Conservation (phyloP, 495 filamentous ascomycete species). For the Hypoxylon fuscum region DNA sequence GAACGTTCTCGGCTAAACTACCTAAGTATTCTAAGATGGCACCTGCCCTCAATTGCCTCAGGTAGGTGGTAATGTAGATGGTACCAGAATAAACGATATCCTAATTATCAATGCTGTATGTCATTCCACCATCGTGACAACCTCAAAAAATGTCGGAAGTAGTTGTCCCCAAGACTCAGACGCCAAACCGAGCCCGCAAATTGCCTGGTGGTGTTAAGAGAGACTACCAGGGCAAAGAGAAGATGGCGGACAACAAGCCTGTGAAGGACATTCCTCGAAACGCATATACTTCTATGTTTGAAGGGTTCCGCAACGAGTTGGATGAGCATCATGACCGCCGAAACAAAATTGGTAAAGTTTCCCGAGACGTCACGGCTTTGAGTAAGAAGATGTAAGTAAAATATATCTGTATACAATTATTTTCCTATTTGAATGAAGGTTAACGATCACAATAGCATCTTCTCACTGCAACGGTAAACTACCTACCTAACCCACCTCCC, state of each 20-base stretch:
- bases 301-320: slow-evolving; percentile 82
- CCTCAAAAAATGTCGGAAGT: slow-evolving; percentile 40
- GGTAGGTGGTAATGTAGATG: no score
- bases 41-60: no score
- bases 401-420: not conserved
- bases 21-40: no score
- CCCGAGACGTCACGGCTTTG: slow-evolving; percentile 86
- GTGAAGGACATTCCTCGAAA: slow-evolving; percentile 50
- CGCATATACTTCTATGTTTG: slow-evolving; percentile 80
- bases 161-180: slow-evolving; percentile 40
- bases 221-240: slow-evolving; percentile 67
- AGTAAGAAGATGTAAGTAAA: slow-evolving; percentile 92
- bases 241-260: slow-evolving; percentile 45
- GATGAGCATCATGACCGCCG: slow-evolving; percentile 95
- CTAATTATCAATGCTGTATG: no score
- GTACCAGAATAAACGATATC: no score
- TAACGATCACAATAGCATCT: slow-evolving; percentile 69
- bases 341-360: slow-evolving; percentile 87
- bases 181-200: slow-evolving; percentile 42
- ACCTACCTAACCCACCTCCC: slow-evolving; percentile 6
- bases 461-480: slow-evolving; percentile 84
- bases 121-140: slow-evolving; percentile 3
- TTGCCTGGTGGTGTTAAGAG: slow-evolving; percentile 66
- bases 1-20: no score
- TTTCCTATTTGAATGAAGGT: not conserved